A percentile compares a stretch with the other conserved stretches of the same genome.
phyloP scores from a whole-genome alignment of 2,329 filamentous ascomycete genomes.

The Echinosphaeria canescens region DNA sequence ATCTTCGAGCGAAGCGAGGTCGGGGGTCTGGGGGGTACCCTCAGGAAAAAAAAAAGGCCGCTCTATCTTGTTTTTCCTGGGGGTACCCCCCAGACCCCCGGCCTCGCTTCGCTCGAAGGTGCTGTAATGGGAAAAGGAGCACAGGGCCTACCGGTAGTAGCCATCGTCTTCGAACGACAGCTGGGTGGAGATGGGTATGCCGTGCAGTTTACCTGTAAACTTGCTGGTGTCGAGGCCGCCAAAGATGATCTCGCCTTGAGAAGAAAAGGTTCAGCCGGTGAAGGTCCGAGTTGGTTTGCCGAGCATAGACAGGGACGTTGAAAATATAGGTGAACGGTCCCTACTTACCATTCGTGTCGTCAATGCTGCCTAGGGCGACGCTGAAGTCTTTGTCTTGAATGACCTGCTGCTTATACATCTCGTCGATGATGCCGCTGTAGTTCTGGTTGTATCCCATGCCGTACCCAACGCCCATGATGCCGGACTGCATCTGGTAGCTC shows the following conservation, averaged over 20 bases:
- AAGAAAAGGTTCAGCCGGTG: too few relatives aligned
- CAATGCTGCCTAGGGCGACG: slow-evolving; percentile 39
- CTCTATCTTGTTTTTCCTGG: too few relatives aligned
- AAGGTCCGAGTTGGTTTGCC: too few relatives aligned
- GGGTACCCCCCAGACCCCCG: too few relatives aligned
- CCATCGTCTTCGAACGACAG: slow-evolving; percentile 1
- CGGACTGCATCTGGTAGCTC: slow-evolving; percentile 22
- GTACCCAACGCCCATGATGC: slow-evolving; percentile 60
- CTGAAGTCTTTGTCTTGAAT: slow-evolving; percentile 42
- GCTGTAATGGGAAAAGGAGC: slow-evolving; percentile 3
- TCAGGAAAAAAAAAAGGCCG: too few relatives aligned
- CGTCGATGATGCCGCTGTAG: slow-evolving; percentile 29
- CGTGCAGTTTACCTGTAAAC: slow-evolving; percentile 34
- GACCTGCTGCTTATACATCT: slow-evolving; percentile 23
- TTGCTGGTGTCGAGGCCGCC: slow-evolving; percentile 45
- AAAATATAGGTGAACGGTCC: too few relatives aligned
- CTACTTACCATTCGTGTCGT: slow-evolving; percentile 19
- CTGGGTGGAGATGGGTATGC: slow-evolving; percentile 33
- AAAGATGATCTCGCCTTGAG: slow-evolving; percentile 41
- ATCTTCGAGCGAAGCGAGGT: too few relatives aligned
- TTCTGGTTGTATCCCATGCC: slow-evolving; percentile 20
- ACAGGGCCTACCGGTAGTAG: slow-evolving; percentile 4
- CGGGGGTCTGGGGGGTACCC: too few relatives aligned
- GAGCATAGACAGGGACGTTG: too few relatives aligned
- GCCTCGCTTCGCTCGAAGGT: too few relatives aligned